Base-by-base conservation (phyloP, 306 rosid genomes). In the Lupinus albus region DNA sequence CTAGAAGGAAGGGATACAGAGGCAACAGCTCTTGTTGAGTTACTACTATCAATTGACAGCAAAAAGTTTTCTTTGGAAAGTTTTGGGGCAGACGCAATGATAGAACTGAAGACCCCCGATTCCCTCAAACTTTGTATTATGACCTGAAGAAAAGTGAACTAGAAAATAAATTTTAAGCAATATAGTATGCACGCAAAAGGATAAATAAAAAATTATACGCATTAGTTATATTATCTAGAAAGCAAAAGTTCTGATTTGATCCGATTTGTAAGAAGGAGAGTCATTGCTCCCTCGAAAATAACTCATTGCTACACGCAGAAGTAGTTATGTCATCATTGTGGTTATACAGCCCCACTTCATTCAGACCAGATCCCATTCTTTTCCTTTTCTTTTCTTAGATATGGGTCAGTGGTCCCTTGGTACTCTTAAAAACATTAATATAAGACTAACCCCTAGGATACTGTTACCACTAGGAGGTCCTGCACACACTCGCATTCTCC, bases 51-150 rank as follows among this genome's bases (percentile, higher is more conserved):
- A 64, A 93, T 83, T 58, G 97, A 80, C 8, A 57, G 82, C 74
- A 93, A 78, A 55, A 93, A 88, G 20, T 80, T 93, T 45, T 90
- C 91, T 80, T 86, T 93, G 32, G 96, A 88, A 28, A 86, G 79
- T 33, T 82, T 32, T 44, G 90, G 84, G 5, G 97, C 98, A 15
- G 94, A 89, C 63, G 93, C 88, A 44, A 89, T 83, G 60, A 85
- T 76, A 45, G 98, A 89, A 79, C 85, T 91, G 86, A 93, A 93
- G 56, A 93, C 87, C 28, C 96, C 97, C 3, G 95, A 87, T 76
- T 90, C 97, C 80, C 86, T 80, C 68, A 93, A 74, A 36, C 97
- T 96, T 78, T 93, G 94, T 59, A 90, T 75, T 67, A 93, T 85
- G 79, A 74, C 96, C 99, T 93, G 81, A 58, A 61, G 32, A 50